Percentiles rank a stretch among this genome's conserved stretches.
Conservation (phyloP, 2,329 filamentous ascomycete genomes). For the Diplodia corticola region DNA sequence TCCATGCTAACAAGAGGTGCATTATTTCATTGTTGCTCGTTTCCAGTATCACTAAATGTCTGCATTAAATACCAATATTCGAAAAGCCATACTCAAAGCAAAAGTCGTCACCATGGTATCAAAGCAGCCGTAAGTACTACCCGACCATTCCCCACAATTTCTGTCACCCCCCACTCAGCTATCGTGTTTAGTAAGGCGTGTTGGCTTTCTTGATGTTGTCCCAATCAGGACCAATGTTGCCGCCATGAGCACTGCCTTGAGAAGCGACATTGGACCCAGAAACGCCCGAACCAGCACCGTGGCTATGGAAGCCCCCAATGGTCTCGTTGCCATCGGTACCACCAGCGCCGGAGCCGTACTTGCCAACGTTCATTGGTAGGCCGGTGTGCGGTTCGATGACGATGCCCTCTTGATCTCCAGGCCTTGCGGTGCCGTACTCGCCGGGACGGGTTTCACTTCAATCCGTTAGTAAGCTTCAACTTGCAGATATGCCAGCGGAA, state of each 20-base stretch:
- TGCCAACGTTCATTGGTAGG: slow-evolving; percentile 43
- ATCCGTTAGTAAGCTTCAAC: neutral
- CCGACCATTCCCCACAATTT: neutral
- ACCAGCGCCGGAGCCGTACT: slow-evolving; percentile 39
- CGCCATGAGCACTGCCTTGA: neutral
- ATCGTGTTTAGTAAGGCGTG: slow-evolving; percentile 29
- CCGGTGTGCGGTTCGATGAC: slow-evolving; percentile 44
- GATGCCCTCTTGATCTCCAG: slow-evolving; percentile 28
- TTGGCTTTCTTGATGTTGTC: slow-evolving; percentile 33
- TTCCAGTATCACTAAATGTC: neutral
- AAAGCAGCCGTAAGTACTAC: neutral
- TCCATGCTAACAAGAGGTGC: neutral
- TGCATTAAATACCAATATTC: neutral
- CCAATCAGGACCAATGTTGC: slow-evolving; percentile 26
- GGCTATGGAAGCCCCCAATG: slow-evolving; percentile 32
- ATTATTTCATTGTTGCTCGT: neutral
- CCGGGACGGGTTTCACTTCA: neutral
- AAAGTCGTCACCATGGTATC: neutral
- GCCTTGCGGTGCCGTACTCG: neutral
- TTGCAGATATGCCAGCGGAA: rapidly evolving
- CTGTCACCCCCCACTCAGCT: neutral
- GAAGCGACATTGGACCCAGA: neutral
- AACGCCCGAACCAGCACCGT: neutral
- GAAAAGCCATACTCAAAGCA: neutral
- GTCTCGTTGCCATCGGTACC: slow-evolving; percentile 40